These are phyloP conservation scores for Lachnellula cervina DNA, from an alignment of 2,329 filamentous ascomycete species.

Conservation along the genomic window DNA sequence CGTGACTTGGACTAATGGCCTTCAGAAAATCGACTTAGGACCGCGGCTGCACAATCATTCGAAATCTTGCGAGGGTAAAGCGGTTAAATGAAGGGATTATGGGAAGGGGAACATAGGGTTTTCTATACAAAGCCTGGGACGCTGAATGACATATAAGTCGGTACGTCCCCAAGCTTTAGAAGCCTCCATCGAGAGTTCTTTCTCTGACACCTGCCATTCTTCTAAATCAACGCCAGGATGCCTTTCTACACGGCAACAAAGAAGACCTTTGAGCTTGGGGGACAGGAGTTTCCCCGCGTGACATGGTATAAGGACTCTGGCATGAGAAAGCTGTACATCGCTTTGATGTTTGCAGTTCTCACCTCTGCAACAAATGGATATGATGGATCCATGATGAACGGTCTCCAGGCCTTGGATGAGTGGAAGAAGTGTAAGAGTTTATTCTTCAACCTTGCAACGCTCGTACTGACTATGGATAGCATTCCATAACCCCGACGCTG, in stretches of 20 bases:
- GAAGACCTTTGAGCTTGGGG: constrained; percentile 28
- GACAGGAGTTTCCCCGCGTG: constrained; percentile 33
- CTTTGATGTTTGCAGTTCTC: constrained; percentile 32
- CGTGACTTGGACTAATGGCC: background rate
- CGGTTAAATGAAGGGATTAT: constrained; percentile 5
- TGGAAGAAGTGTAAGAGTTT: constrained; percentile 47
- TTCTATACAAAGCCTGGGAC: background rate
- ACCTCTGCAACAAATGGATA: constrained; percentile 46
- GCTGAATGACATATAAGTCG: constrained; percentile 6
- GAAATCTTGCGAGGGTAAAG: constrained; percentile 1
- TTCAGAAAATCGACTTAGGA: constrained; percentile 5
- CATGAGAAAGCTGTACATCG: constrained; percentile 51
- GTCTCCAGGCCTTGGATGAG: constrained; percentile 39
- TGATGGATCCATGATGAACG: constrained; percentile 42
- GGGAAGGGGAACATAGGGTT: background rate
- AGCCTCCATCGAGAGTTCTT: constrained; percentile 3
- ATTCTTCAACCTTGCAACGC: background rate
- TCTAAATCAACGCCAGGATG: constrained; percentile 8
- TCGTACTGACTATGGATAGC: constrained; percentile 34
- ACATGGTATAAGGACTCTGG: constrained; percentile 51
- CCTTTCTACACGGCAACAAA: constrained; percentile 23
- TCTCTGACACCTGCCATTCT: background rate
- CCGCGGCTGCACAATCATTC: constrained; percentile 3
- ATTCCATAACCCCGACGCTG: constrained; percentile 29
- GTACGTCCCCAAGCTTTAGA: background rate